Base-by-base conservation (phyloP, 805 yeast species). In the Blastobotrys muscicola region DNA sequence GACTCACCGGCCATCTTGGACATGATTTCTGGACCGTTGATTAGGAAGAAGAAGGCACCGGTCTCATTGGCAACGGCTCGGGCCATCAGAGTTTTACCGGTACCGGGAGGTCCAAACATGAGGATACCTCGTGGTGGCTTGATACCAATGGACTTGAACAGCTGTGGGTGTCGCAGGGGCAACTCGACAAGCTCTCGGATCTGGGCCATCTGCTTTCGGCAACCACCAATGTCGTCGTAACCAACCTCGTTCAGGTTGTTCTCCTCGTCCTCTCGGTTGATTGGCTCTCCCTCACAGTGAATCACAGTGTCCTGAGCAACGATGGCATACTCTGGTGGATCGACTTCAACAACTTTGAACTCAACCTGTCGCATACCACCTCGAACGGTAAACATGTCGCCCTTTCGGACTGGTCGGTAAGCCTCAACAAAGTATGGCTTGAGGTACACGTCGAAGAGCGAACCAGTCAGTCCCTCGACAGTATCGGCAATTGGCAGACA, bases 1-100 rank as follows among this genome's bases (percentile, higher is more conserved):
- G 95, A 85, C 70, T 92, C 98, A 72, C 98, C 98, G 42, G 98
- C 98, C 98, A 92, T 92, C 70, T 92, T 92, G 44, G 97, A 89
- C 98, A 92, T 92, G 60, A 92, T 94, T 69, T 92, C 98, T 8
- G 98, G 98, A 67, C 98, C 98, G 63, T 92, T 92, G 66, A 92
- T 92, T 58, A 92, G 76, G 66, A 92, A 92, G 77, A 92, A 92
- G 65, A 92, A 92, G 1, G 98, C 98, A 61, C 98, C 98, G 16
- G 98, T 92, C 68, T 92, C 98, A 59, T 92, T 92, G 39, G 98
- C 98, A 42, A 92, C 98, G n/a, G 98, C 98, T 65, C 98, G 81
- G 1, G 98, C 98, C 95, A 92, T 87, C 55, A 92, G 74, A 29
- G 98, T 92, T 69, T 92, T 92, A 84, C 98, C 98, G 11, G 98